These are phyloP conservation scores for Paragyromitra xinjiangensis DNA, from an alignment of 495 filamentous ascomycete species.

Conservation along the genomic window DNA sequence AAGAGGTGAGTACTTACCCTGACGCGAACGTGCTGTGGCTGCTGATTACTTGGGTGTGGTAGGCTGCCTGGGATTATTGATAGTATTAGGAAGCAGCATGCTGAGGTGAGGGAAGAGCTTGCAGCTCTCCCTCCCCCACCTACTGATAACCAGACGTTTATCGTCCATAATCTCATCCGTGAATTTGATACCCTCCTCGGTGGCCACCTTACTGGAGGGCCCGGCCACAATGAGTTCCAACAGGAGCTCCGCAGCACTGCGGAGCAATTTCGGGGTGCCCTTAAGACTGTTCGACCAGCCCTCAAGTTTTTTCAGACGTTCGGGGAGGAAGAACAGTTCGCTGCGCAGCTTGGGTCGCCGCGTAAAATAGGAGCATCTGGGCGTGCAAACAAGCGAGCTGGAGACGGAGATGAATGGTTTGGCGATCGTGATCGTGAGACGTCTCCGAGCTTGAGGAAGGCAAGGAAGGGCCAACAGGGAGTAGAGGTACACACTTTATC, in stretches of 20 bases:
- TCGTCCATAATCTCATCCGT: constrained; percentile 49
- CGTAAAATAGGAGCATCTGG: constrained; percentile 23
- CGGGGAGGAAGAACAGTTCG: constrained; percentile 29
- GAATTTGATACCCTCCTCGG: constrained; percentile 40
- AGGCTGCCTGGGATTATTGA: constrained; percentile 59
- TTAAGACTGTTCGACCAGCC: constrained; percentile 46
- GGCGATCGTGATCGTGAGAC: constrained; percentile 28
- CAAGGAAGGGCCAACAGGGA: constrained; percentile 9
- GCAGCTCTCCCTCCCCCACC: constrained; percentile 56
- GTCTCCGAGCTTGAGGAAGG: constrained; percentile 41
- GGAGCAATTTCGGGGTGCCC: constrained; percentile 28
- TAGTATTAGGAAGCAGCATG: constrained; percentile 55
- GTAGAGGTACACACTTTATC: constrained; percentile 46
- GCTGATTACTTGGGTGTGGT: constrained; percentile 6
- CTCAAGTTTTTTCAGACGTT: constrained; percentile 20
- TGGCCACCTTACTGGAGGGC: constrained; percentile 47
- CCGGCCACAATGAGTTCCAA: constrained; percentile 54
- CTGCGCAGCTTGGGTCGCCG: constrained; percentile 24
- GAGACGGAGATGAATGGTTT: constrained; percentile 27
- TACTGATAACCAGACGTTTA: constrained; percentile 52
- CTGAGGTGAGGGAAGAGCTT: constrained; percentile 53
- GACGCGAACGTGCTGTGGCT: not conserved
- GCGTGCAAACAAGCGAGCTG: constrained; percentile 21
- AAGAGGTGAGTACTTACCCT: constrained; percentile 24
- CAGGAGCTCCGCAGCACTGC: constrained; percentile 40